These are phyloP conservation scores for Scheffersomyces insectosa DNA, from an alignment of 1,139 yeast species.

Conservation along the genomic window DNA sequence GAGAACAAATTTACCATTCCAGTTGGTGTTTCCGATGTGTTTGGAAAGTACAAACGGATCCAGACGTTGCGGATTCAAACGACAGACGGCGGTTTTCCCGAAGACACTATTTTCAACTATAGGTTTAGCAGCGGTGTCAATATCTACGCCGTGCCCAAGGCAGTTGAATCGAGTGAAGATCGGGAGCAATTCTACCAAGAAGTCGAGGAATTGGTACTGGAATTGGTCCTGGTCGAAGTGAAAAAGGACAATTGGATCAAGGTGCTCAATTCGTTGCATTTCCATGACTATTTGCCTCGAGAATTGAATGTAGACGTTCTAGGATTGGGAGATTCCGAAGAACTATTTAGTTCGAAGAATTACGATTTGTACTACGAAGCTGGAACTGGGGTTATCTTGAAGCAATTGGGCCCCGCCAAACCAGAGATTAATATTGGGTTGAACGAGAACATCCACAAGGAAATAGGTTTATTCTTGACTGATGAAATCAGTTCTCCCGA, in stretches of 20 bases:
- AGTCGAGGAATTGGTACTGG: constrained; percentile 15
- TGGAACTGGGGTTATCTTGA: background rate
- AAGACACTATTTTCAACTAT: constrained; percentile 23
- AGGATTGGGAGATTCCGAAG: background rate
- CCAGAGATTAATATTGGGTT: background rate
- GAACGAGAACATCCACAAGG: constrained; percentile 18
- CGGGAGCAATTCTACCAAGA: constrained; percentile 22
- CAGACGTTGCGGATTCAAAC: constrained; percentile 26
- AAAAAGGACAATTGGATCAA: constrained; percentile 19
- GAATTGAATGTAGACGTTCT: background rate
- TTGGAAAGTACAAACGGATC: constrained; percentile 7
- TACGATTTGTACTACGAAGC: background rate
- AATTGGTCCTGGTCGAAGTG: constrained; percentile 17
- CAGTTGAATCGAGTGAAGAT: constrained; percentile 9
- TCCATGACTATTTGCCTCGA: constrained; percentile 9
- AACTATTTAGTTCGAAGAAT: background rate
- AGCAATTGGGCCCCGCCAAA: background rate
- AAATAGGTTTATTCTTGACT: constrained; percentile 36
- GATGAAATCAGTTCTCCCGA: constrained; percentile 32
- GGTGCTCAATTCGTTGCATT: constrained; percentile 21
- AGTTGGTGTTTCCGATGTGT: constrained; percentile 3
- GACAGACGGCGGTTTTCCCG: constrained; percentile 7
- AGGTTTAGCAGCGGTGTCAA: constrained; percentile 24
- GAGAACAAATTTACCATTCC: constrained; percentile 19
- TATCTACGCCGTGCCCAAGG: constrained; percentile 28